Percentiles rank a stretch among this genome's conserved stretches.
phyloP scores from a whole-genome alignment of 2,329 filamentous ascomycete species.

The Neofusicoccum ribis region DNA sequence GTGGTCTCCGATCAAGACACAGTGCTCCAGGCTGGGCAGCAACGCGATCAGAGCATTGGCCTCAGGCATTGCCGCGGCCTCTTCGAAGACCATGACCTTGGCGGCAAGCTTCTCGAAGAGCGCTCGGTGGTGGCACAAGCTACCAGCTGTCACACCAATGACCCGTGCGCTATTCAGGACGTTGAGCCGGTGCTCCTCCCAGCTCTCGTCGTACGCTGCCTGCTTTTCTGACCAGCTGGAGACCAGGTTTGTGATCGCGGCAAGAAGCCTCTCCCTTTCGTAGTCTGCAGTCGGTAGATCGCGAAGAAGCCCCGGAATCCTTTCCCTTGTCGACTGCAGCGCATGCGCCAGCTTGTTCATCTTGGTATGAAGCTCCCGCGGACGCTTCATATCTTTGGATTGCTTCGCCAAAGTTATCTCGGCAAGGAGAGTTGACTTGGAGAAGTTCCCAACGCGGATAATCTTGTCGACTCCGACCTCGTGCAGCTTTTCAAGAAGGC shows the following conservation, averaged over 20 bases:
- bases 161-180: constrained; percentile 45
- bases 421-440: constrained; percentile 55
- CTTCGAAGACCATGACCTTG: constrained; percentile 66
- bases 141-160: constrained; percentile 62
- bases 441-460: constrained; percentile 62
- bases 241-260: no score
- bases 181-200: neutral
- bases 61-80: constrained; percentile 69
- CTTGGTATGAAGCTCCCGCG: no score
- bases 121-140: constrained; percentile 56
- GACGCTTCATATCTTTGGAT: no score
- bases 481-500: constrained; percentile 61
- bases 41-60: constrained; percentile 61
- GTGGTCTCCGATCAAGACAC: constrained; percentile 65
- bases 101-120: constrained; percentile 50
- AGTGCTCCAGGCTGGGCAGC: constrained; percentile 60
- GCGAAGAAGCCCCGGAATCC: no score
- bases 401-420: constrained; percentile 48
- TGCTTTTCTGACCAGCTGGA: neutral
- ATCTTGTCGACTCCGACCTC: constrained; percentile 51
- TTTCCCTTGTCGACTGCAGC: no score
- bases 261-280: no score
- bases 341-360: no score
- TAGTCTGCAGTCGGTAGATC: no score
- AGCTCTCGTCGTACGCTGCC: neutral